Percentiles rank a stretch among this genome's conserved stretches.
Conservation (phyloP, 208 protist genomes). For the Porcisia deanei region DNA sequence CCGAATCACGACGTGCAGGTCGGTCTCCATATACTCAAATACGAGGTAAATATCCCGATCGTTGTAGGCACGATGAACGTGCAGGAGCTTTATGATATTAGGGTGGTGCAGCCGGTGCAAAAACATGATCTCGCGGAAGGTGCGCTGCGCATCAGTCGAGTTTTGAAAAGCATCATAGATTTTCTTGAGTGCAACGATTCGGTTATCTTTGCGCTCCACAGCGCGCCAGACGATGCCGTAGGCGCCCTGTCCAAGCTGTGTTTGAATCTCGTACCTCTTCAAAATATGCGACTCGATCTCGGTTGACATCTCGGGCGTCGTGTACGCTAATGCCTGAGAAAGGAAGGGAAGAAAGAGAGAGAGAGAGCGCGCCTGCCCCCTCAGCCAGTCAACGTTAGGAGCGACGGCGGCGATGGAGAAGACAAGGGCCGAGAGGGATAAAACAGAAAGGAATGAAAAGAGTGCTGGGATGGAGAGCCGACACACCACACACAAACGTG, state of each 20-base stretch:
- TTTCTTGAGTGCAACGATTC: conserved; percentile 96
- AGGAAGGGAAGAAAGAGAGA: background rate
- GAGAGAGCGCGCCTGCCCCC: too few relatives aligned
- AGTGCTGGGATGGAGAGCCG: background rate
- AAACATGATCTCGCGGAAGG: conserved; percentile 98
- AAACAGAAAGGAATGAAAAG: background rate
- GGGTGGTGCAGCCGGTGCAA: conserved; percentile 96
- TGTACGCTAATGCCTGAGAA: background rate
- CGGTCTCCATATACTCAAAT: conserved; percentile 98
- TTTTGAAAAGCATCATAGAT: conserved; percentile 97
- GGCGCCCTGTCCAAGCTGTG: conserved; percentile 94
- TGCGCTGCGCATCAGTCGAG: conserved; percentile 92
- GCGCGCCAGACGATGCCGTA: conserved; percentile 96
- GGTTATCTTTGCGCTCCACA: conserved; percentile 86
- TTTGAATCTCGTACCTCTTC: conserved; percentile 93
- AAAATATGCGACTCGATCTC: conserved; percentile 94
- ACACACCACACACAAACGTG: background rate
- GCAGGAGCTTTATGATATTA: conserved; percentile 97
- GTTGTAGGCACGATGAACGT: conserved; percentile 97
- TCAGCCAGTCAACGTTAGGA: background rate
- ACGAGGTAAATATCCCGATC: conserved; percentile 98
- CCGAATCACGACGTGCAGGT: conserved; percentile 95
- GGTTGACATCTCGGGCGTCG: conserved; percentile 56
- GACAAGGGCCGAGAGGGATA: background rate
- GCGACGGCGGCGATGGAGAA: too few relatives aligned